Conservation (phyloP, 305 asterid species). For the Fraxinus sp. region DNA sequence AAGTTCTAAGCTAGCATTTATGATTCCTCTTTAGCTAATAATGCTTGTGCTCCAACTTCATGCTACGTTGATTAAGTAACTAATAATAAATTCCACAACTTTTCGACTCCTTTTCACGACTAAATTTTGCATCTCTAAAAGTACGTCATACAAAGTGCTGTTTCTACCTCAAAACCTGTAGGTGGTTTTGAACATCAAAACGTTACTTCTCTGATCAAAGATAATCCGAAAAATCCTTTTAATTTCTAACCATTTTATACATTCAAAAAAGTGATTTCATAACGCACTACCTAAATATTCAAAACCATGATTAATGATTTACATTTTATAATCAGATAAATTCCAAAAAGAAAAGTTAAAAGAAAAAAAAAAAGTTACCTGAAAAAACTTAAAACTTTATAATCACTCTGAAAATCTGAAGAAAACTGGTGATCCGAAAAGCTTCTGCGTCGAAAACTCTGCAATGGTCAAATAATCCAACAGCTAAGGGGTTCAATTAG, state of each 20-base stretch:
- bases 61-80: conserved; percentile 16
- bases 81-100: conserved; percentile 18
- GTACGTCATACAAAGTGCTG: neutral
- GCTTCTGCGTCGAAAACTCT: conserved; percentile 40
- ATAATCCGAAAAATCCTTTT: conserved; percentile 18
- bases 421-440: conserved; percentile 48
- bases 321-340: conserved; percentile 26
- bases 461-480: conserved; percentile 37
- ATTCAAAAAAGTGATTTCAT: conserved; percentile 25
- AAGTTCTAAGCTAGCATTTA: neutral
- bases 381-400: conserved; percentile 27
- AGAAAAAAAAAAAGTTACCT: conserved; percentile 24
- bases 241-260: conserved; percentile 22
- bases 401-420: conserved; percentile 39
- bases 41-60: conserved; percentile 4
- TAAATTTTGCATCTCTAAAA: conserved; percentile 22
- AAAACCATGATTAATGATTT: neutral
- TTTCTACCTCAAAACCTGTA: neutral
- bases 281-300: conserved; percentile 32
- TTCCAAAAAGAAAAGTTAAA: conserved; percentile 16
- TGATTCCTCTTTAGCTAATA: neutral
- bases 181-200: neutral
- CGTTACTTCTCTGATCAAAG: conserved; percentile 21
- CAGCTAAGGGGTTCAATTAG: conserved; percentile 61
- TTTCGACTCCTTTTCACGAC: conserved; percentile 20